Conservation (phyloP, 805 yeast species). For the Wickerhamomyces bisporus region DNA sequence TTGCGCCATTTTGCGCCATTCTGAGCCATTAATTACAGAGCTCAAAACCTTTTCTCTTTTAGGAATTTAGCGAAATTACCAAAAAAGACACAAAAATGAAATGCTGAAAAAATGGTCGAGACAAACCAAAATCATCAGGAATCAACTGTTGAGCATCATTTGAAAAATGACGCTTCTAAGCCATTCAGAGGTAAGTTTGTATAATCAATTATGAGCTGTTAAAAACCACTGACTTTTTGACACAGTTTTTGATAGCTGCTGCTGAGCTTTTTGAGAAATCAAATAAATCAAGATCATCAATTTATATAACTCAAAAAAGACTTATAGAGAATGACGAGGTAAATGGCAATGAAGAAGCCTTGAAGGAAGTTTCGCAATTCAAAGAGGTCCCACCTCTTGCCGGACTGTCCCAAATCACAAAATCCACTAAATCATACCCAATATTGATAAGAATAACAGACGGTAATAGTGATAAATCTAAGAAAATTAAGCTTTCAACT, state of each 20-base stretch:
- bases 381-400: conserved; percentile 14
- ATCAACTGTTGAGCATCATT: too few species aligned
- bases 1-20: too few species aligned
- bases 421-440: conserved; percentile 39
- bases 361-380: conserved; percentile 21
- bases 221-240: too few species aligned
- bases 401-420: conserved; percentile 25
- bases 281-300: conserved; percentile 41
- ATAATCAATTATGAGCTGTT: too few species aligned
- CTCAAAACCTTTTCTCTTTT: too few species aligned
- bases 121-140: too few species aligned
- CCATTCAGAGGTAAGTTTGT: conserved; percentile 15
- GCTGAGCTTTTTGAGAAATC: conserved; percentile 24
- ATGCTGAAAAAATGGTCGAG: too few species aligned
- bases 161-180: conserved; percentile 15
- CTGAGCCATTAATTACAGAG: too few species aligned
- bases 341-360: conserved; percentile 16
- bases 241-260: conserved; percentile 23
- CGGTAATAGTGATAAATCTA: conserved; percentile 45
- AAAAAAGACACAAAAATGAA: too few species aligned
- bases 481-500: conserved; percentile 63
- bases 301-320: conserved; percentile 59
- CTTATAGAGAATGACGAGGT: conserved; percentile 27
- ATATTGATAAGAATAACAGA: conserved; percentile 65
- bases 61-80: too few species aligned